Base-by-base conservation (phyloP, 169 alveolate species). In the Plasmodium fragile region DNA sequence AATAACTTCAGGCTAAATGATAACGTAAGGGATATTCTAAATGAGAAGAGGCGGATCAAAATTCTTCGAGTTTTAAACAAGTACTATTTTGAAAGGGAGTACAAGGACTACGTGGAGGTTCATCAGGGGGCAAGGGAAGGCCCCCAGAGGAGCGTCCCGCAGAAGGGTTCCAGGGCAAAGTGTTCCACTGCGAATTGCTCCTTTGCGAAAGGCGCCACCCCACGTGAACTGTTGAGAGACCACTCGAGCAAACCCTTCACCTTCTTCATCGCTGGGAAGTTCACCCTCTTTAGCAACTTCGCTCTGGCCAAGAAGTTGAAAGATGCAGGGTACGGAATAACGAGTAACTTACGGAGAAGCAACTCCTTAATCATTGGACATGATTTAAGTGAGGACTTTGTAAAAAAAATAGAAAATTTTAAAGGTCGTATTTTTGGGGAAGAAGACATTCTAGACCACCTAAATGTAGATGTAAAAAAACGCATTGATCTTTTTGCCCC, bases 21-120 rank as follows among this genome's bases (percentile, higher is more conserved):
- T 30, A 45, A 84, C 22, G 83, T 72, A 30, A 83, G 41, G 6
- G 92, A 84, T 84, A 84, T 84, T 3, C 41, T 84, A 28, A 53
- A 73, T n/a, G 93, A 84, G 65, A 84, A 84, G 55, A 72, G 49
- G 41, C 41, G 43, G 78, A 77, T 84, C 10, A 73, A 75, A 52
- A 65, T 84, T 49, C 80, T 84, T 36, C 75, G 79, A 52, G 30
- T 53, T 1, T 84, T 84, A 49, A 84, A 84, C 59, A 84, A 84
- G 16, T 49, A 84, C 30, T 84, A 84, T 25, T 84, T 84, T 72
- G 84, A 84, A 8, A 84, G 69, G 43, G 93, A 84, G 69, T 84
- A 75, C 39, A 84, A 84, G 43, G 65, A 84, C 18, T 52, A 75
- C 41, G 45, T 22, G 18, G 39, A 11, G 34, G 11, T 30, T 22